Percentiles rank a stretch among this genome's conserved stretches.
Evolutionary conservation across 2,329 filamentous ascomycete genomes (phyloP).

Genomic region (Fusarium sp.): DNA sequence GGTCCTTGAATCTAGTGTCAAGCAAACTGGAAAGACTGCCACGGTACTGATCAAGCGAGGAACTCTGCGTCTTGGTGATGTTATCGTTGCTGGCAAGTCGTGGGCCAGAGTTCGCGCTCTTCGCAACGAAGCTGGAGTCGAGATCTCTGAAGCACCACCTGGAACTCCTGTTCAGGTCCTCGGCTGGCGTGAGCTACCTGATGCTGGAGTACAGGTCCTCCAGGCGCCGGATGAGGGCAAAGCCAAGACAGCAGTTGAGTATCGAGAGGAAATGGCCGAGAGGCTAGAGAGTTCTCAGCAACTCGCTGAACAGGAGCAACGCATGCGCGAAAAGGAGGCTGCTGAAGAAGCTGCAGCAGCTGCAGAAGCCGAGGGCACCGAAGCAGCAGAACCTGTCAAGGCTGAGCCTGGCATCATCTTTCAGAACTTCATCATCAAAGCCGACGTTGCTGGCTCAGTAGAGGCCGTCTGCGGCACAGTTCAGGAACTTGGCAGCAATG

Average conservation of each 20-base stretch:
- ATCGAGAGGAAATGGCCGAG: slow-evolving; percentile 79
- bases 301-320: slow-evolving; percentile 79
- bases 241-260: slow-evolving; percentile 82
- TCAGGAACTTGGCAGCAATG: slow-evolving; percentile 83
- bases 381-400: slow-evolving; percentile 56
- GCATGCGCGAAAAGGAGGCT: slow-evolving; percentile 68
- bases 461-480: slow-evolving; percentile 89
- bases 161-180: slow-evolving; percentile 93
- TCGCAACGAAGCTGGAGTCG: slow-evolving; percentile 84
- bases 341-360: slow-evolving; percentile 54
- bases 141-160: slow-evolving; percentile 80
- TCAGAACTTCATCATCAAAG: slow-evolving; percentile 89
- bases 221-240: slow-evolving; percentile 83
- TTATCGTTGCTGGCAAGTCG: slow-evolving; percentile 87
- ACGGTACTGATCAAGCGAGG: slow-evolving; percentile 91
- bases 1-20: slow-evolving; percentile 92
- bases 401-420: slow-evolving; percentile 61
- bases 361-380: slow-evolving; percentile 54
- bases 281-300: slow-evolving; percentile 81
- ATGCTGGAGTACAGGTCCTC: slow-evolving; percentile 87
- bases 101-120: slow-evolving; percentile 89
- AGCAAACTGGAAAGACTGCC: slow-evolving; percentile 84
- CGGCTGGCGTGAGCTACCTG: slow-evolving; percentile 88
- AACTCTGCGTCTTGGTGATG: slow-evolving; percentile 83
- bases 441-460: slow-evolving; percentile 92